Percentiles rank a stretch among this genome's conserved stretches.
phyloP scores from a whole-genome alignment of 2,329 filamentous ascomycete genomes.

The Magnaporthales sp. region DNA sequence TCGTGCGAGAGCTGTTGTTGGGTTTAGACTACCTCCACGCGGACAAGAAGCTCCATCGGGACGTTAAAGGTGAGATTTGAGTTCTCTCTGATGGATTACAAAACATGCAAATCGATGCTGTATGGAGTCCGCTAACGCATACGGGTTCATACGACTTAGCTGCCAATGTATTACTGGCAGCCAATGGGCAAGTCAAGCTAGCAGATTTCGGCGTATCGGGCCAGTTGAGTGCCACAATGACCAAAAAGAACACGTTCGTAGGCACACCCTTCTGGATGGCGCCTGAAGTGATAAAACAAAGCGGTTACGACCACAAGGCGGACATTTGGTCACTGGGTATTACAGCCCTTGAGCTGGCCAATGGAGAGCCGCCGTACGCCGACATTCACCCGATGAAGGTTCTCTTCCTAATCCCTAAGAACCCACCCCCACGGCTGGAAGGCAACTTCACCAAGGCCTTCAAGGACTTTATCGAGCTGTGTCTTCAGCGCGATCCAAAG shows the following conservation, averaged over 20 bases:
- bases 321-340: constrained; percentile 97
- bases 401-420: constrained; percentile 91
- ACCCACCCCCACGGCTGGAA: constrained; percentile 72
- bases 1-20: constrained; percentile 79
- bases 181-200: constrained; percentile 91
- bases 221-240: constrained; percentile 95
- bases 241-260: constrained; percentile 98
- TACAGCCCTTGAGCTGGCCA: constrained; percentile 83
- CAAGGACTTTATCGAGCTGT: constrained; percentile 77
- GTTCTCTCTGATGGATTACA: constrained; percentile 1
- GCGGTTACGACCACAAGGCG: constrained; percentile 94
- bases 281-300: constrained; percentile 96
- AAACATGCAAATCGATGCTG: background rate
- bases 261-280: constrained; percentile 99
- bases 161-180: constrained; percentile 82
- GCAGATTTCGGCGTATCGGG: constrained; percentile 97
- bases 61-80: constrained; percentile 70
- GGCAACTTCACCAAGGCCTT: constrained; percentile 76
- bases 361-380: constrained; percentile 87
- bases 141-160: constrained; percentile 38
- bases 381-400: constrained; percentile 99
- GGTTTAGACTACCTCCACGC: constrained; percentile 88
- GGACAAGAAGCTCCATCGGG: constrained; percentile 92
- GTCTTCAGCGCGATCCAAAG: constrained; percentile 79
- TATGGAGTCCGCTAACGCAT: background rate